phyloP scores from a whole-genome alignment of 352 stramenopile species.

The Nothophytophthora sp. region DNA sequence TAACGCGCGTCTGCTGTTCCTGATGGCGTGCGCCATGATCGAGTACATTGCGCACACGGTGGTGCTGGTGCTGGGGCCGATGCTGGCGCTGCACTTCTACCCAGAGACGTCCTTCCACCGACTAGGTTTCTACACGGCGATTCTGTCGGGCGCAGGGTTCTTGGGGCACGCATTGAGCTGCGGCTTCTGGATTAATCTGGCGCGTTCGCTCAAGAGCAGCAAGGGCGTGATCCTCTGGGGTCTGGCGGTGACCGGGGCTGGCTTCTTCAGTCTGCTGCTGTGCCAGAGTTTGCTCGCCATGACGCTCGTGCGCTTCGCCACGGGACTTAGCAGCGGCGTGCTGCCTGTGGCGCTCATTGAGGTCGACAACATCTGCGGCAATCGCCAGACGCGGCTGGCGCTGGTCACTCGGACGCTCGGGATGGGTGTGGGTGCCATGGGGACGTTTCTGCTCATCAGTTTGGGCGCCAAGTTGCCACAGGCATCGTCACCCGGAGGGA shows the following conservation, averaged over 20 bases:
- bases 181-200: conserved; percentile 80
- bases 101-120: conserved; percentile 70
- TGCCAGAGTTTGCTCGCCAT: conserved; percentile 81
- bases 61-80: conserved; percentile 65
- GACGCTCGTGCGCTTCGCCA: conserved; percentile 75
- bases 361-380: conserved; percentile 84
- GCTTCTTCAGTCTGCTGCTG: conserved; percentile 74
- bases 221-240: conserved; percentile 86
- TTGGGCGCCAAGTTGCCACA: conserved; percentile 51
- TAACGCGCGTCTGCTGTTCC: conserved; percentile 75
- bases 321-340: conserved; percentile 73
- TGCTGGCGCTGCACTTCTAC: conserved; percentile 82
- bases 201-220: conserved; percentile 68
- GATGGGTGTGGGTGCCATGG: conserved; percentile 48
- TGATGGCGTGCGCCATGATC: conserved; percentile 79
- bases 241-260: conserved; percentile 60
- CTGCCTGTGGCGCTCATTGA: conserved; percentile 75
- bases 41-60: conserved; percentile 78
- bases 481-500: background rate
- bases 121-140: conserved; percentile 76
- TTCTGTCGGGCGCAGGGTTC: conserved; percentile 67
- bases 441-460: conserved; percentile 53
- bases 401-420: conserved; percentile 69
- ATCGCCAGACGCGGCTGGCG: conserved; percentile 67
- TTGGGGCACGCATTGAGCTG: conserved; percentile 72